Conservation (phyloP, 306 rosid species). For the Quercus aquifolioides region DNA sequence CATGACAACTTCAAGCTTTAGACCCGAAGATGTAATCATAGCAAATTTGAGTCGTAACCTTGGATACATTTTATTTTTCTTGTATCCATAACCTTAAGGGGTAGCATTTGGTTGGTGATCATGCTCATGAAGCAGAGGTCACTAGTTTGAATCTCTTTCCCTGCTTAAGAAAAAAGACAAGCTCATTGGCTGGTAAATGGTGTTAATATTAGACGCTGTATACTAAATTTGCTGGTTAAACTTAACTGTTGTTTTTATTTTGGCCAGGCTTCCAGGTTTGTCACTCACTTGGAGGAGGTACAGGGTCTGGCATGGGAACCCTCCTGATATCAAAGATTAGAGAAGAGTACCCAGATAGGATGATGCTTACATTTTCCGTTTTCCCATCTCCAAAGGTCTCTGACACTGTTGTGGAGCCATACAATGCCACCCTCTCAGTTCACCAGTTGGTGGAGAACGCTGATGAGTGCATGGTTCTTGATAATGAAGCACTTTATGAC, state of each 20-base stretch:
- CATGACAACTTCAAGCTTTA: background rate
- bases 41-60: background rate
- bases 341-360: slow-evolving; percentile 90
- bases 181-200: background rate
- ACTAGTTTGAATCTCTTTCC: too few species aligned
- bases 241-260: background rate
- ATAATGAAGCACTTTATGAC: slow-evolving; percentile 91
- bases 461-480: slow-evolving; percentile 97
- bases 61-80: background rate
- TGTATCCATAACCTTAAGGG: background rate
- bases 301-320: slow-evolving; percentile 96
- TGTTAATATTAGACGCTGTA: background rate
- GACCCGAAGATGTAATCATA: background rate
- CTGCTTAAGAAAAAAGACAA: too few species aligned
- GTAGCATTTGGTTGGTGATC: too few species aligned
- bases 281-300: slow-evolving; percentile 96
- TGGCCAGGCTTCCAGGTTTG: slow-evolving; percentile 88
- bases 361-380: slow-evolving; percentile 94
- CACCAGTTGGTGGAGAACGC: slow-evolving; percentile 95
- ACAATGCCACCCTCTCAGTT: slow-evolving; percentile 88
- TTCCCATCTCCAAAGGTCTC: slow-evolving; percentile 97
- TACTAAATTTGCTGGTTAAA: background rate
- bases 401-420: slow-evolving; percentile 97
- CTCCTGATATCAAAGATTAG: slow-evolving; percentile 84
- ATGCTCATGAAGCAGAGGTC: too few species aligned